Percentiles rank a stretch among this genome's conserved stretches.
Conservation (phyloP, 768 basidiomycete genomes). For the Naganishia vishniacii region DNA sequence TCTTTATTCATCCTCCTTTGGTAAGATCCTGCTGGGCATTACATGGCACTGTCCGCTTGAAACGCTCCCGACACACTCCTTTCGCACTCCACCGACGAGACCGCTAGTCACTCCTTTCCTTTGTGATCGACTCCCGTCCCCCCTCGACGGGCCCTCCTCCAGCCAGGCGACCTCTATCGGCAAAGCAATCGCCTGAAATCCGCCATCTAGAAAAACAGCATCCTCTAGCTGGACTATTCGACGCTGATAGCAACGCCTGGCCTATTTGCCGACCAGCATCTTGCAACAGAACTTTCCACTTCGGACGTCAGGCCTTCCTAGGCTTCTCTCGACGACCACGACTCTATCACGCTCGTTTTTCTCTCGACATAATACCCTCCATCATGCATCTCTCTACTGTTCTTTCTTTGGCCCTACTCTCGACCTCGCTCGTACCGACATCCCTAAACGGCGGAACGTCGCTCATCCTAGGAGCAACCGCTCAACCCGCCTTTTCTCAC, state of each 20-base stretch:
- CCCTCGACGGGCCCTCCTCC: no score
- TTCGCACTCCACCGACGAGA: no score
- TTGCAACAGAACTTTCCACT: no score
- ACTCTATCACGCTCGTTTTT: background rate
- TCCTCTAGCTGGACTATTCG: constrained; percentile 13
- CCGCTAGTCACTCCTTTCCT: constrained; percentile 1
- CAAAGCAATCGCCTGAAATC: no score
- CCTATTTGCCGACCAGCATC: no score
- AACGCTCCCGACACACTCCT: no score
- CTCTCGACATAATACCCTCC: background rate
- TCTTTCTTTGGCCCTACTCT: background rate
- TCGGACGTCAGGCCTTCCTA: background rate
- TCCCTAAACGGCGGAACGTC: constrained; percentile 3
- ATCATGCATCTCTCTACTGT: constrained; percentile 1
- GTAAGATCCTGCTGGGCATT: background rate
- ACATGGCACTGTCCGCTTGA: no score
- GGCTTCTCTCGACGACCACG: background rate
- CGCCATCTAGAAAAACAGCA: background rate
- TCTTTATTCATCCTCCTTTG: background rate
- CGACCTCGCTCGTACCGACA: background rate
- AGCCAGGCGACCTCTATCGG: background rate
- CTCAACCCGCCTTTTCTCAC: background rate
- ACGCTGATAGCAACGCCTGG: background rate
- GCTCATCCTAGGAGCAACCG: background rate
- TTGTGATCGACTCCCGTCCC: background rate